Evolutionary conservation across 768 basidiomycete species (phyloP), one percentile per base, ranked within the genome.

Genomic region (Agrocybe pediades): DNA sequence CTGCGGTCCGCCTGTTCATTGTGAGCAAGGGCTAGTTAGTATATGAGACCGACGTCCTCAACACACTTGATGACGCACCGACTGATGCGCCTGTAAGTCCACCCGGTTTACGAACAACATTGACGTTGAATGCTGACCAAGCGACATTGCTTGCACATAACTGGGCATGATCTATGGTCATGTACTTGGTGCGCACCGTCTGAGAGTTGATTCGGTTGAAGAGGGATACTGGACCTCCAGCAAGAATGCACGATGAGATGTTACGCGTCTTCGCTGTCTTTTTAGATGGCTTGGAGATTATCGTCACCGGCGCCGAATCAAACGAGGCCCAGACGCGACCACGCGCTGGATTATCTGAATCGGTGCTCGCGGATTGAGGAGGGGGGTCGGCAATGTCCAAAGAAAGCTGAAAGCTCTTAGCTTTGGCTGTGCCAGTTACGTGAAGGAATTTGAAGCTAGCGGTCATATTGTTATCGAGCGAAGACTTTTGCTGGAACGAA

Each of bases 191-290:
- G 66, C 95, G 88, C 55, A 96, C 94, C 33, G 95, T 94, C 73
- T 98, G 95, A 13, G 91, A 92, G 72, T 96, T 95, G 80, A 98
- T 93, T 64, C 95, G 88, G 69, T 95, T 94, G 81, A 95, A 96
- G 43, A 98, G 82, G 49, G 92, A 92, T 46, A 98, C 91, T 29
- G 92, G 89, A 19, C 92, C 90, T 44, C 90, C 89, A 24, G 88
- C 88, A 50, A 93, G 81, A 69, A 97, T 93, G 74, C 93, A 95
- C 19, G 87, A 92, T 41, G 87, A 88, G 66, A 90, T 89, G 75
- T 91, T 88, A 74, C 94, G 88, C 62, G 94, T 94, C 76, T 95
- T 96, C 53, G 92, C 92, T 9, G 93, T 96, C 79, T 95, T 95
- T 82, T 95, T 95, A 55, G 93, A 95, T 27, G 95, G 95, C 70